These are phyloP conservation scores for Coniochaeta sp. DNA, from an alignment of 2,329 filamentous ascomycete species.

Conservation along the genomic window DNA sequence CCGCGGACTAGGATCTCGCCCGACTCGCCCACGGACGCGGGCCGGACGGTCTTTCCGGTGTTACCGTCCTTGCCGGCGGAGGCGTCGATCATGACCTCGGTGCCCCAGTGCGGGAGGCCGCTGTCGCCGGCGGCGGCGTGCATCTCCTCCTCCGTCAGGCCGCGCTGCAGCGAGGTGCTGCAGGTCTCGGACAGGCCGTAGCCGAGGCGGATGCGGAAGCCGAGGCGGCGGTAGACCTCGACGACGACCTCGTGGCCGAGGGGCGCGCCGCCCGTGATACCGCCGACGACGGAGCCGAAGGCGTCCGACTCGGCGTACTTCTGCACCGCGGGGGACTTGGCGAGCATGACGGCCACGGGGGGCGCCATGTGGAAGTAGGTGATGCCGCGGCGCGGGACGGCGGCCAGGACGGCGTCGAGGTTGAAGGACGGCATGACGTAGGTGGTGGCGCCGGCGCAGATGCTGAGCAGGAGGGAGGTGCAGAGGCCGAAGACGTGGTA, in stretches of 20 bases:
- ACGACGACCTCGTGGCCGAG: conserved; percentile 45
- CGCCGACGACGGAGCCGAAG: conserved; percentile 45
- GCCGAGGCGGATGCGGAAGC: conserved; percentile 46
- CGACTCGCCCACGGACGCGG: conserved; percentile 37
- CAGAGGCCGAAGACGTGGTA: conserved; percentile 56
- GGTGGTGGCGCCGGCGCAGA: conserved; percentile 44
- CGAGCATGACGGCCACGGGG: conserved; percentile 61
- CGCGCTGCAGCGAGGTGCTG: conserved; percentile 54
- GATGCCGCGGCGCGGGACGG: conserved; percentile 54
- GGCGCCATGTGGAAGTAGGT: conserved; percentile 61
- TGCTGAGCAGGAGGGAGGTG: conserved; percentile 52
- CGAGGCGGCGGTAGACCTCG: conserved; percentile 54
- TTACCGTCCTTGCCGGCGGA: conserved; percentile 29
- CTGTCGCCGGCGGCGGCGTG: conserved; percentile 50
- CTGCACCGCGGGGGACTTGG: conserved; percentile 62
- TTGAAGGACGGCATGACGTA: conserved; percentile 68
- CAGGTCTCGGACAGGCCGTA: conserved; percentile 73
- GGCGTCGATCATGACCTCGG: conserved; percentile 57
- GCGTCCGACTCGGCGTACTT: conserved; percentile 44
- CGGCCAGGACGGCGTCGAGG: conserved; percentile 55
- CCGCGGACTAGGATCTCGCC: conserved; percentile 62
- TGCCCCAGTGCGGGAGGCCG: conserved; percentile 58
- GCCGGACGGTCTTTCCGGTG: not conserved
- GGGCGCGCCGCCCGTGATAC: conserved; percentile 59
- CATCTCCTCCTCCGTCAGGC: conserved; percentile 39